Evolutionary conservation across 2,329 filamentous ascomycete genomes (phyloP).

Genomic region (Arthrobotrys sinensis): DNA sequence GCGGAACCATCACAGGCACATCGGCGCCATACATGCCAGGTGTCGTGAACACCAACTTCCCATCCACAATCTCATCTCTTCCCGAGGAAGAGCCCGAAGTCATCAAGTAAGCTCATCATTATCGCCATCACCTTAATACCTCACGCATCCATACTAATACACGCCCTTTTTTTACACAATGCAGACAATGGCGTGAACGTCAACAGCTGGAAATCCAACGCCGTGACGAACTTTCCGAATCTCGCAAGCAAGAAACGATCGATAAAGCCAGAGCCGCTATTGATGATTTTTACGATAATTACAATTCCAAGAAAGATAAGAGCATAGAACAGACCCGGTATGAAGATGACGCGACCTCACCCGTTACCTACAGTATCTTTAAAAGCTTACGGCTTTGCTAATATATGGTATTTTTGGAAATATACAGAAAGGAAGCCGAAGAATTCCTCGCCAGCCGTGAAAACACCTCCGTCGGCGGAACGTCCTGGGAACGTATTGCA

Average conservation of each 20-base stretch:
- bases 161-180: background rate
- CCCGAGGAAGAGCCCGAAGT: slow-evolving; percentile 90
- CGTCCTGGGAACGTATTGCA: slow-evolving; percentile 97
- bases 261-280: slow-evolving; percentile 93
- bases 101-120: slow-evolving; percentile 72
- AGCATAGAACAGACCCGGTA: slow-evolving; percentile 81
- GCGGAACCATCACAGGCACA: slow-evolving; percentile 84
- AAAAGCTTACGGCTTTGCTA: background rate
- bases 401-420: background rate
- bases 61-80: slow-evolving; percentile 69
- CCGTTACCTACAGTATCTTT: background rate
- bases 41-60: slow-evolving; percentile 69
- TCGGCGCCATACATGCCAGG: slow-evolving; percentile 73
- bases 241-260: slow-evolving; percentile 87
- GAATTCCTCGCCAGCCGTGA: slow-evolving; percentile 90
- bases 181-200: slow-evolving; percentile 87
- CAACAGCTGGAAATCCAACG: slow-evolving; percentile 86
- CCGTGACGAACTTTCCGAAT: slow-evolving; percentile 85
- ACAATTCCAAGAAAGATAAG: slow-evolving; percentile 98
- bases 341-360: background rate
- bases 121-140: background rate
- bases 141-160: slow-evolving; percentile 19
- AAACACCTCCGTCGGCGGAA: slow-evolving; percentile 93
- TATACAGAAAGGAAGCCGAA: slow-evolving; percentile 82
- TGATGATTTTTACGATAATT: slow-evolving; percentile 99